These are phyloP conservation scores for Raphidocelis subcapitata DNA, from an alignment of 139 green algal genomes.

Conservation along the genomic window DNA sequence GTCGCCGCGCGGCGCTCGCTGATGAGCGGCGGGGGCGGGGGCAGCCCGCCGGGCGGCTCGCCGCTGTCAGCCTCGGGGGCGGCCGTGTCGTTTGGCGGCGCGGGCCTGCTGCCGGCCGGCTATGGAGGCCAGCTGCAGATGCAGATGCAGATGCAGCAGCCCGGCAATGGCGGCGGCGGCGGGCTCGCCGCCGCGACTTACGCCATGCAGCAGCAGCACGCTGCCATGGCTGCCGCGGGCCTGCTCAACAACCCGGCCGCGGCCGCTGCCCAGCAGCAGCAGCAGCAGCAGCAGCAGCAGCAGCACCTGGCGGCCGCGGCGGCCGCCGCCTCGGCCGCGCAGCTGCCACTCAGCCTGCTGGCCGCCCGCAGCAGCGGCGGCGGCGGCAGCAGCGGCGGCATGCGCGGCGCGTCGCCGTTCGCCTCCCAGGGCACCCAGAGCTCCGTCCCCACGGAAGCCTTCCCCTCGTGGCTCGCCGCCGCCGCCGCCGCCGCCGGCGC, in stretches of 20 bases:
- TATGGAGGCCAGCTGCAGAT: too few relatives aligned
- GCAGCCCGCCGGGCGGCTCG: too few relatives aligned
- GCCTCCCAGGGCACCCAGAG: not conserved
- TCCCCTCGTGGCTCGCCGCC: not conserved
- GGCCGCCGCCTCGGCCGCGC: too few relatives aligned
- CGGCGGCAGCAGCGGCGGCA: constrained; percentile 12
- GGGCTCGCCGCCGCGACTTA: not conserved
- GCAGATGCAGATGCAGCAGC: too few relatives aligned
- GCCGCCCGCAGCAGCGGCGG: constrained; percentile 1
- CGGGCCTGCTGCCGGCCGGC: too few relatives aligned
- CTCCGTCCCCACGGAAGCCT: not conserved
- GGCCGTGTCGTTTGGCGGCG: too few relatives aligned
- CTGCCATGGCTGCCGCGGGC: too few relatives aligned
- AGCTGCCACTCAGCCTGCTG: not conserved
- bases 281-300: constrained; percentile 18
- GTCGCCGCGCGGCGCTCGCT: too few relatives aligned
- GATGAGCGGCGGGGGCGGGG: too few relatives aligned
- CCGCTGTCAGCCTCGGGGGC: too few relatives aligned
- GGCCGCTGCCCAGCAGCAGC: constrained; percentile 20
- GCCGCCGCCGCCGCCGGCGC: not conserved
- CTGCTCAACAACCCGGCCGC: too few relatives aligned
- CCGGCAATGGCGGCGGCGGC: not conserved
- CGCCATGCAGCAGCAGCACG: too few relatives aligned
- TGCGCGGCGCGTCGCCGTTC: not conserved
- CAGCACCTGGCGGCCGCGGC: constrained; percentile 3